phyloP scores from a whole-genome alignment of 345 rosid species.

The Camelina hispida region DNA sequence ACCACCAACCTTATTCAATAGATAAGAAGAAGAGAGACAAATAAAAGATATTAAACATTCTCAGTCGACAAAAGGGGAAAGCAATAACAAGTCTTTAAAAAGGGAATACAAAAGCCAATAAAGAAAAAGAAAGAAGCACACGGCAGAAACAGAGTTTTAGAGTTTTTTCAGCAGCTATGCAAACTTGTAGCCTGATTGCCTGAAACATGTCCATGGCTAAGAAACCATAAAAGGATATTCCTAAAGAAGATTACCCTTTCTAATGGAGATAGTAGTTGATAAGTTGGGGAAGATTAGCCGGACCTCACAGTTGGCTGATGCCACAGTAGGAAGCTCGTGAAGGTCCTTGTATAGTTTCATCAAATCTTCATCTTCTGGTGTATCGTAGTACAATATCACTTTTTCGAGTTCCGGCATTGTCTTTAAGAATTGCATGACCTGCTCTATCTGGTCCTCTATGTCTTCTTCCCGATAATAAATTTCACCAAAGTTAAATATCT shows the following conservation, averaged over 20 bases:
- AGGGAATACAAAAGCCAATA: too few species aligned
- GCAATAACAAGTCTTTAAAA: too few species aligned
- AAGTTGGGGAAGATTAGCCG: not conserved
- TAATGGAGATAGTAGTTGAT: not conserved
- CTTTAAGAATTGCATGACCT: not conserved
- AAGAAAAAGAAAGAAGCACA: too few species aligned
- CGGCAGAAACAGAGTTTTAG: not conserved
- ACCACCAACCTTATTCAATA: too few species aligned
- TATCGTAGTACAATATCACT: not conserved
- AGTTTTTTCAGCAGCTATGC: not conserved
- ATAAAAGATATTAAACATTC: too few species aligned
- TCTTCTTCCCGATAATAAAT: not conserved
- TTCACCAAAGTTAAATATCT: not conserved
- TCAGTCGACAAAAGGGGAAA: too few species aligned
- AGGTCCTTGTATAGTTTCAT: not conserved
- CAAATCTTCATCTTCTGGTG: not conserved
- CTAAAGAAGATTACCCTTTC: not conserved
- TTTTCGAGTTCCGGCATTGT: slow-evolving; percentile 11
- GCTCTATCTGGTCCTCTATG: not conserved
- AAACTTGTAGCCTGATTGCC: not conserved
- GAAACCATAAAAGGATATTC: not conserved
- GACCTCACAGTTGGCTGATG: not conserved
- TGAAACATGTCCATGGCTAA: not conserved
- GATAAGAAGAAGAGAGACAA: too few species aligned
- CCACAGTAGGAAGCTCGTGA: not conserved